Percentiles rank a stretch among this genome's conserved stretches.
These are phyloP conservation scores for Paramecium pentaurelia DNA, from an alignment of 73 alveolate genomes.

Conservation along the genomic window DNA sequence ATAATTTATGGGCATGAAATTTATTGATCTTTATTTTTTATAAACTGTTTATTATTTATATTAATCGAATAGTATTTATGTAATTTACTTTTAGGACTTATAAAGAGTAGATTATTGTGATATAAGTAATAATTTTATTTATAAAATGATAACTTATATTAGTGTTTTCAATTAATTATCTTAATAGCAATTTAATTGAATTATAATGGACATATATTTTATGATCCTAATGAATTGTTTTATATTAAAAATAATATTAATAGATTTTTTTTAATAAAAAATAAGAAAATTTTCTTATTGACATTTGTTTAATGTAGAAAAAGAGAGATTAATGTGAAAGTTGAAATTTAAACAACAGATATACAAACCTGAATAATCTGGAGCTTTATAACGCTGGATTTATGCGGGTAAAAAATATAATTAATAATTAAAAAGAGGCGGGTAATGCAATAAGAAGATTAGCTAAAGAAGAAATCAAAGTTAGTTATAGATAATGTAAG, in stretches of 20 bases:
- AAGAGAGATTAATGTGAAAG: not conserved
- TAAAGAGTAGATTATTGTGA: not conserved
- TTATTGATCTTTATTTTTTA: not conserved
- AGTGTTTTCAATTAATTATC: not conserved
- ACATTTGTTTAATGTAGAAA: not conserved
- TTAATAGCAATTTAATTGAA: not conserved
- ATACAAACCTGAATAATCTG: not conserved
- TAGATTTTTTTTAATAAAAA: not conserved
- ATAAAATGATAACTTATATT: not conserved
- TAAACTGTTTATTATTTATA: not conserved
- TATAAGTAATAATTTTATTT: not conserved
- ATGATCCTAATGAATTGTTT: not conserved
- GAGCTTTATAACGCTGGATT: not conserved
- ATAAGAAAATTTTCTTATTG: not conserved
- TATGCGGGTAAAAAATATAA: not conserved
- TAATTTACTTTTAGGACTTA: not conserved
- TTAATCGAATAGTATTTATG: not conserved
- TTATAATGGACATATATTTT: not conserved
- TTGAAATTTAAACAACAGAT: not conserved
- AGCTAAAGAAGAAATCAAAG: not conserved
- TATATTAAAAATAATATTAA: not conserved
- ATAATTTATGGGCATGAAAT: not conserved
- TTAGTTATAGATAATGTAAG: not conserved
- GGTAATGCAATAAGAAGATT: not conserved
- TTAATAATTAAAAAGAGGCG: slow-evolving; percentile 13